Base-by-base conservation (phyloP, 768 basidiomycete genomes). In the Leccinum disarticulatum region DNA sequence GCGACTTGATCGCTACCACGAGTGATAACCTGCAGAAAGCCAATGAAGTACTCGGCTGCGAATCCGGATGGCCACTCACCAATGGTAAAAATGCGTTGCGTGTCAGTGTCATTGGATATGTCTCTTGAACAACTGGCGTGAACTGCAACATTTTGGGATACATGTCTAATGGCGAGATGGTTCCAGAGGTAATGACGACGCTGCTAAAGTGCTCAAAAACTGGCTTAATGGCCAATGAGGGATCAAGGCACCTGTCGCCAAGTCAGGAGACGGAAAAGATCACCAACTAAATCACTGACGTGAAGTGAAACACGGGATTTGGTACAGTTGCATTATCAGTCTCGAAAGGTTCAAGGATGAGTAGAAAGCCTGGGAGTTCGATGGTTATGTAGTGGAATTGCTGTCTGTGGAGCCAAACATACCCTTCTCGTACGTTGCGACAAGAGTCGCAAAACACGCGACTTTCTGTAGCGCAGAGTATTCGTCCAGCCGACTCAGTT, bases 131-230 rank as follows among this genome's bases (percentile, higher is more conserved):
- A 19, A 96, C 95, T 2, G 97, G 95, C 17, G 92, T 93, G 74
- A 99, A 99, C 65, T 95, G 93, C 31, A 99, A 81, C 92, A 99
- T 99, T 77, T 98, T 99, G 13, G 97, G 97, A 74, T 99, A 99
- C 97, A 99, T 99, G 76, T 99, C 97, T 59, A 99, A 76, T 3
- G 97, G 97, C 1, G 95, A 98, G 66, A 99, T 94, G 11, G 97
- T 99, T 66, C 97, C 97, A 4, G 95, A 98, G 0, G 97, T 99
- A 72, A 99, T 99, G 63, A 99, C 94, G 22, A 99, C 97, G 61
- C 91, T 93, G 72, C 93, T 95, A 72, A 98, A 99, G 31, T 95
- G 90, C 70, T 99, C 97, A 71, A 99, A 98, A 17, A 99, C 91
- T 0, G 97, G 97, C 66, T 93, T 92, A 67, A 99, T 99, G 9